Evolutionary conservation across 1,284 basidiomycete species (phyloP).

Genomic region (Fistulina hepatica): DNA sequence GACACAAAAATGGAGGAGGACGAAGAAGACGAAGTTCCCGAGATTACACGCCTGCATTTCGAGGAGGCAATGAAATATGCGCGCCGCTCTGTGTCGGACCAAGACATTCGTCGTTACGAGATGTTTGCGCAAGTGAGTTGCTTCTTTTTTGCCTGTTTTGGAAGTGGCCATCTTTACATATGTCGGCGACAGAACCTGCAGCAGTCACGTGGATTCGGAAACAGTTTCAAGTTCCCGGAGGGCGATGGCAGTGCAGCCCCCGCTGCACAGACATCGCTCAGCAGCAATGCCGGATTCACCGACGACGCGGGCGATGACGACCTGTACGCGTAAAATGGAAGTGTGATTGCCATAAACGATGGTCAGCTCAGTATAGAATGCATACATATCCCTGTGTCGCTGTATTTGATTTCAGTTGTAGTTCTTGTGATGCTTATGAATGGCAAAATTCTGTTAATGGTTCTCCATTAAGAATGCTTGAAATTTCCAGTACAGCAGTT

Average conservation of each 20-base stretch:
- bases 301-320: slow-evolving; percentile 82
- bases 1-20: slow-evolving; percentile 71
- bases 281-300: slow-evolving; percentile 69
- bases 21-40: slow-evolving; percentile 80
- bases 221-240: slow-evolving; percentile 97
- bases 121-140: slow-evolving; percentile 87
- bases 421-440: too few species aligned
- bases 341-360: too few species aligned
- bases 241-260: slow-evolving; percentile 37
- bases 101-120: slow-evolving; percentile 92
- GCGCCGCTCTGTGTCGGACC: slow-evolving; percentile 85
- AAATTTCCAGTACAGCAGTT: too few species aligned
- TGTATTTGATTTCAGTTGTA: too few species aligned
- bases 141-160: slow-evolving; percentile 28
- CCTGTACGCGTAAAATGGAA: slow-evolving; percentile 55
- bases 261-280: slow-evolving; percentile 32
- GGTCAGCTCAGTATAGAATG: too few species aligned
- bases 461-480: too few species aligned
- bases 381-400: too few species aligned
- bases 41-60: slow-evolving; percentile 90
- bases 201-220: slow-evolving; percentile 80
- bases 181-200: slow-evolving; percentile 63
- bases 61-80: slow-evolving; percentile 97
- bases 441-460: too few species aligned
- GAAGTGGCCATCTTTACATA: slow-evolving; percentile 3